phyloP scores from a whole-genome alignment of 129 eudicot genomes.

The Arctium lappa region DNA sequence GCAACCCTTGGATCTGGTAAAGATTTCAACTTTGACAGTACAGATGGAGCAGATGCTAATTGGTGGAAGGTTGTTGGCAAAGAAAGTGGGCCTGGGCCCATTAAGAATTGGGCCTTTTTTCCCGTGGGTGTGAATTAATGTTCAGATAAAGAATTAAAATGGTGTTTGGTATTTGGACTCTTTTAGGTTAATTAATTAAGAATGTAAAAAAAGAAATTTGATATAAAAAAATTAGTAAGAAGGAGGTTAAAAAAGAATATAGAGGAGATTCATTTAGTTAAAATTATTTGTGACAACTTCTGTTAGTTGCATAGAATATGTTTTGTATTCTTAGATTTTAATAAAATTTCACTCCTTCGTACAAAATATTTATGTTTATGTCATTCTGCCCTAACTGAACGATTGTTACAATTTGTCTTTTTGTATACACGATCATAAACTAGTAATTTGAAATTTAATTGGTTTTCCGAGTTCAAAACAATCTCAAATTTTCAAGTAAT shows the following conservation, averaged over 20 bases:
- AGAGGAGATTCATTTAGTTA: neutral
- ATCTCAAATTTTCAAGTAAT: neutral
- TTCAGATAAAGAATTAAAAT: neutral
- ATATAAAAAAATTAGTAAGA: neutral
- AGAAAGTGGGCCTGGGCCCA: conserved; percentile 38
- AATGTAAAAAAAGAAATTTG: neutral
- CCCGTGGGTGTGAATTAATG: conserved; percentile 63
- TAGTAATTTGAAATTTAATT: neutral
- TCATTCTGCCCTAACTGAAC: neutral
- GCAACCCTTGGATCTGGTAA: conserved; percentile 63
- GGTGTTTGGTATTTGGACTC: neutral
- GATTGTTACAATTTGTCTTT: too few species aligned
- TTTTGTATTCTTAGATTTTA: conserved; percentile 24
- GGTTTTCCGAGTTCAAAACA: neutral
- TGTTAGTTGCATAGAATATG: conserved; percentile 30
- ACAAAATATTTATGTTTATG: neutral
- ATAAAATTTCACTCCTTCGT: conserved; percentile 2
- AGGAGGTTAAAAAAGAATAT: neutral
- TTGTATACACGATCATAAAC: neutral
- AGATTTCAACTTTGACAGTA: conserved; percentile 82
- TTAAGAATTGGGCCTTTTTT: conserved; percentile 70
- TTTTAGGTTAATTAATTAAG: neutral
- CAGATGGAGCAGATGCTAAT: conserved; percentile 40
- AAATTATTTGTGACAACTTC: neutral
- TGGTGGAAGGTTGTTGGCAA: conserved; percentile 78